phyloP scores from a whole-genome alignment of 2,329 filamentous ascomycete genomes.

The Sporothrix phasma region DNA sequence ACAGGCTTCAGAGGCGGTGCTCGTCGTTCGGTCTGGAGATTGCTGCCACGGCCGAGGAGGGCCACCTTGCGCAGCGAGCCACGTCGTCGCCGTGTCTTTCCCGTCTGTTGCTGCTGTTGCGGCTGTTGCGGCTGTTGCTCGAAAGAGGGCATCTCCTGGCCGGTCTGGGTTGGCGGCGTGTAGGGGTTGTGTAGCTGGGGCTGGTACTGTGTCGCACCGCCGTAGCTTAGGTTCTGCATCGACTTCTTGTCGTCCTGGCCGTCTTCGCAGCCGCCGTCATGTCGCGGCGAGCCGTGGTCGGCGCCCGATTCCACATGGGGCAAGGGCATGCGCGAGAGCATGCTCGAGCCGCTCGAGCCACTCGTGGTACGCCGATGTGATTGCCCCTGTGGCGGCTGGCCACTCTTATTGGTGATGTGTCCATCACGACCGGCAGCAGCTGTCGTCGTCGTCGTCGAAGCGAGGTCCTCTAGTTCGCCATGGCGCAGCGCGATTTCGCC shows the following conservation, averaged over 20 bases:
- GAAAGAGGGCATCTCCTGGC: slow-evolving; percentile 10
- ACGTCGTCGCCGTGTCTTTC: slow-evolving; percentile 58
- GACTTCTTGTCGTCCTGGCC: not conserved
- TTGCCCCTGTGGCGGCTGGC: not conserved
- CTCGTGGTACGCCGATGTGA: slow-evolving; percentile 4
- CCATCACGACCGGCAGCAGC: not conserved
- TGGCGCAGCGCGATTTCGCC: not conserved
- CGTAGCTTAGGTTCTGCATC: not conserved
- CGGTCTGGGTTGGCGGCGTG: slow-evolving; percentile 16
- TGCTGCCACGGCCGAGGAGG: slow-evolving; percentile 61
- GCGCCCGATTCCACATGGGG: not conserved
- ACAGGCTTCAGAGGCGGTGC: not conserved
- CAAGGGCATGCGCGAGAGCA: slow-evolving; percentile 13
- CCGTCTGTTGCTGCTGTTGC: slow-evolving; percentile 31
- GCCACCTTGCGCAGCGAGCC: slow-evolving; percentile 84
- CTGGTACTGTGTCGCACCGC: not conserved
- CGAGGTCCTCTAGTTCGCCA: not conserved
- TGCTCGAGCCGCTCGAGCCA: slow-evolving; percentile 11
- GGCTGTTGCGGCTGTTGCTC: slow-evolving; percentile 13
- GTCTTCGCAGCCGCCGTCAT: slow-evolving; percentile 13
- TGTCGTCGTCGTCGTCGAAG: slow-evolving; percentile 5
- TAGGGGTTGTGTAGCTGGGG: not conserved
- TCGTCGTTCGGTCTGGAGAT: slow-evolving; percentile 43
- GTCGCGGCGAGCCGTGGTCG: not conserved
- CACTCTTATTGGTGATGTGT: not conserved